Evolutionary conservation across 805 yeast species (phyloP).

Genomic region (Priceomyces medius): DNA sequence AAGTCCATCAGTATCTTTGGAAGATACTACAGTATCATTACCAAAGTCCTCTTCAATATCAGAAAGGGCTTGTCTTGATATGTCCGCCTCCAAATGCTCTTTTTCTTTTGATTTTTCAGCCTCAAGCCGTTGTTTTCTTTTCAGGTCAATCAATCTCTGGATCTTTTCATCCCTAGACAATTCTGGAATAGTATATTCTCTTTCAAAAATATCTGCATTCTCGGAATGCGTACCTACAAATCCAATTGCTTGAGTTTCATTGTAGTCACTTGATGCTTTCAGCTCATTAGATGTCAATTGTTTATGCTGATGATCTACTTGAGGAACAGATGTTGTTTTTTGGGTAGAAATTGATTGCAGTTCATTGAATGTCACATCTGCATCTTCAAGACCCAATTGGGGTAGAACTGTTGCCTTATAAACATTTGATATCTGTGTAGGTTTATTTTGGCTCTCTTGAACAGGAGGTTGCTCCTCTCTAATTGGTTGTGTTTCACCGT

Average conservation of each 20-base stretch:
- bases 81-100: slow-evolving; percentile 28
- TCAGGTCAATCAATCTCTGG: slow-evolving; percentile 16
- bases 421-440: background rate
- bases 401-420: slow-evolving; percentile 23
- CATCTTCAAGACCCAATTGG: slow-evolving; percentile 27
- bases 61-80: slow-evolving; percentile 31
- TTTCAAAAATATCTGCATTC: background rate
- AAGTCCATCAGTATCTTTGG: slow-evolving; percentile 8
- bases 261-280: background rate
- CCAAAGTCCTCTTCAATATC: slow-evolving; percentile 41
- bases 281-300: slow-evolving; percentile 6
- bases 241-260: slow-evolving; percentile 1
- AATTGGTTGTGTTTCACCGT: slow-evolving; percentile 10
- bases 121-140: slow-evolving; percentile 3
- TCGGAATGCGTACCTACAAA: slow-evolving; percentile 3
- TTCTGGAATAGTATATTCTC: background rate
- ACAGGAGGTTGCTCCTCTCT: slow-evolving; percentile 19
- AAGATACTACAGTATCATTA: slow-evolving; percentile 20
- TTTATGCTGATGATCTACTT: slow-evolving; percentile 23
- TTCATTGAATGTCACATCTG: slow-evolving; percentile 8
- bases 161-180: slow-evolving; percentile 18
- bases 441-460: slow-evolving; percentile 25
- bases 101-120: slow-evolving; percentile 16
- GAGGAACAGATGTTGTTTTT: slow-evolving; percentile 27
- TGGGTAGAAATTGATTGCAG: too few species aligned